These are phyloP conservation scores for Telfairia occidentalis DNA, from an alignment of 331 rosid genomes.

Conservation along the genomic window DNA sequence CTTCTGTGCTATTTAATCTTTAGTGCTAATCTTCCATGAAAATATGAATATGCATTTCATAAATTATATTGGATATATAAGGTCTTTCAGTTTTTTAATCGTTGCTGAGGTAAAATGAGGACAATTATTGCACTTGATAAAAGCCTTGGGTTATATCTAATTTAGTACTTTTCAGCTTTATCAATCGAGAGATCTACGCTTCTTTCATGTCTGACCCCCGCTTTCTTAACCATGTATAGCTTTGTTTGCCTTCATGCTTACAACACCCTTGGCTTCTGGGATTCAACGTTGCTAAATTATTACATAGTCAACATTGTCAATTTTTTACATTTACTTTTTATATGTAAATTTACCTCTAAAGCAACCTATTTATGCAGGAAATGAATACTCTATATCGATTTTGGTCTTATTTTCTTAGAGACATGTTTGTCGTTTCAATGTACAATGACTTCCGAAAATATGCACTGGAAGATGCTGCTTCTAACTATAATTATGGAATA, in stretches of 20 bases:
- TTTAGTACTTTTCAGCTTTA: background rate
- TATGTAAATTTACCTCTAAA: background rate
- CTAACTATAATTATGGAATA: constrained; percentile 81
- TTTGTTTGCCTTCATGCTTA: background rate
- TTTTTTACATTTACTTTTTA: background rate
- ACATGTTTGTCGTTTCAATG: constrained; percentile 64
- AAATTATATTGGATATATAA: background rate
- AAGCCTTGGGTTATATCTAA: background rate
- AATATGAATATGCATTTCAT: background rate
- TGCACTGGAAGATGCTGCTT: constrained; percentile 83
- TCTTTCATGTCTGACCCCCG: background rate
- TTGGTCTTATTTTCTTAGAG: constrained; percentile 84
- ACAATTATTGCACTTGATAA: background rate
- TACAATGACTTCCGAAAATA: constrained; percentile 70
- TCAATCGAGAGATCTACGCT: background rate
- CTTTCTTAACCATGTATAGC: background rate
- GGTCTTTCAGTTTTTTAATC: background rate
- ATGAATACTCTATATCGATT: constrained; percentile 87
- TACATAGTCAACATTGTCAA: background rate
- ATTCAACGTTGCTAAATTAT: background rate
- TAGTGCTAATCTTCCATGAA: background rate
- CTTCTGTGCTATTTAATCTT: background rate
- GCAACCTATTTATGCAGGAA: constrained; percentile 50
- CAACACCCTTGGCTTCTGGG: background rate
- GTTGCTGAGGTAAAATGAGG: background rate